Conservation (phyloP, 1,284 basidiomycete species). For the Neolentinus lepideus region DNA sequence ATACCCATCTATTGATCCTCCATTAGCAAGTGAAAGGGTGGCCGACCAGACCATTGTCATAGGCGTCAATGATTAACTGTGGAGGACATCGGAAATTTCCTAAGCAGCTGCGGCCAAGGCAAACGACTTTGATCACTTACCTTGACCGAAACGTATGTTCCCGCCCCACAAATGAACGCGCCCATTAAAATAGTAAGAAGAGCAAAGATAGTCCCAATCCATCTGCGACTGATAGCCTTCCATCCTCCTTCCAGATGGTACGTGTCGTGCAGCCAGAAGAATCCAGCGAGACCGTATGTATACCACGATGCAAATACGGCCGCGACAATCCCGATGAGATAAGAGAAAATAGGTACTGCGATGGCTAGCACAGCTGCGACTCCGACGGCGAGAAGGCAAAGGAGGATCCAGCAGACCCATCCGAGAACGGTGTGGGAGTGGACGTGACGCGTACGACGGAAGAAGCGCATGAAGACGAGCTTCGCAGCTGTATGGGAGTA, state of each 20-base stretch:
- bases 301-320: conserved; percentile 52
- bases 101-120: background rate
- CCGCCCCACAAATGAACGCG: conserved; percentile 46
- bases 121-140: conserved; percentile 15
- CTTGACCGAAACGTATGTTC: conserved; percentile 46
- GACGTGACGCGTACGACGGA: conserved; percentile 49
- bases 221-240: conserved; percentile 22
- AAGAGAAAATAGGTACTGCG: conserved; percentile 47
- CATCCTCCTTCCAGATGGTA: conserved; percentile 34
- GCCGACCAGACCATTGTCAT: conserved; percentile 35
- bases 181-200: conserved; percentile 38
- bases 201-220: conserved; percentile 28
- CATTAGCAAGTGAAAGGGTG: conserved; percentile 42
- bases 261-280: conserved; percentile 46
- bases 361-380: conserved; percentile 49
- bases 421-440: conserved; percentile 49
- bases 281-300: conserved; percentile 48
- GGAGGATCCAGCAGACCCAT: conserved; percentile 47
- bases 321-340: conserved; percentile 44
- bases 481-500: conserved; percentile 52
- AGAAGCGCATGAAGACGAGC: conserved; percentile 52
- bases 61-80: conserved; percentile 43
- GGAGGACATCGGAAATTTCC: background rate
- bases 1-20: no score
- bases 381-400: conserved; percentile 36